phyloP scores from a whole-genome alignment of 1,284 basidiomycete species.

The Volvariella volvacea region DNA sequence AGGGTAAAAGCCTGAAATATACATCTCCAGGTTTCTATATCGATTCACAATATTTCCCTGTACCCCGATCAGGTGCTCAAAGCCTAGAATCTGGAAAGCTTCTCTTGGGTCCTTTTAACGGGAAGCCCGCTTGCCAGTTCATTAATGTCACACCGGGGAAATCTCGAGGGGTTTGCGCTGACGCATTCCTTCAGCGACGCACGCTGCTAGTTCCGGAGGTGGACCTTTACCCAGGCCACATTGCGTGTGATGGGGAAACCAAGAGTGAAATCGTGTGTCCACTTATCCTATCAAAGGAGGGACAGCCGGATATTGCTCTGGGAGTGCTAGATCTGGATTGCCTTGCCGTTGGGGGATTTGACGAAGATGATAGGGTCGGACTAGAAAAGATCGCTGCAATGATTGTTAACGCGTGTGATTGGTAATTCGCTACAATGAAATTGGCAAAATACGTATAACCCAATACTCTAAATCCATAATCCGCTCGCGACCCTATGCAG shows the following conservation, averaged over 20 bases:
- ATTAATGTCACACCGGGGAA: slow-evolving; percentile 57
- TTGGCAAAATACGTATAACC: slow-evolving; percentile 7
- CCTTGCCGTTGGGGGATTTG: slow-evolving; percentile 64
- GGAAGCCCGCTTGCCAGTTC: slow-evolving; percentile 82
- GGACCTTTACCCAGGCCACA: slow-evolving; percentile 78
- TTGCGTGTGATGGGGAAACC: slow-evolving; percentile 83
- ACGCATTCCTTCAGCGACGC: slow-evolving; percentile 52
- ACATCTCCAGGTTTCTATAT: slow-evolving; percentile 73
- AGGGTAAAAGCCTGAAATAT: not conserved
- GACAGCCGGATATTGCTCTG: slow-evolving; percentile 34
- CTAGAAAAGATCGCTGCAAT: slow-evolving; percentile 64
- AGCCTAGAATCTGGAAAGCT: slow-evolving; percentile 28
- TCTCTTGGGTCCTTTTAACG: slow-evolving; percentile 80
- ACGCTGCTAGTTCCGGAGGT: slow-evolving; percentile 70
- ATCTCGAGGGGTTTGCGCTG: slow-evolving; percentile 75
- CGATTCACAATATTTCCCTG: slow-evolving; percentile 55
- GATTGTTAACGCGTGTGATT: slow-evolving; percentile 37
- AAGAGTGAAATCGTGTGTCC: slow-evolving; percentile 85
- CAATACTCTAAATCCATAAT: slow-evolving; percentile 6
- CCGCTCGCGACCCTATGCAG: not conserved
- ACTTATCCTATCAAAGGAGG: slow-evolving; percentile 38
- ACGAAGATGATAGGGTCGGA: slow-evolving; percentile 66
- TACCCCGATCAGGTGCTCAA: slow-evolving; percentile 22
- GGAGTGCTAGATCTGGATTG: slow-evolving; percentile 88
- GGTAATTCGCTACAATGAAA: slow-evolving; percentile 19